Conservation (phyloP, 2,329 filamentous ascomycete genomes). For the Dothideomycetidae sp. region DNA sequence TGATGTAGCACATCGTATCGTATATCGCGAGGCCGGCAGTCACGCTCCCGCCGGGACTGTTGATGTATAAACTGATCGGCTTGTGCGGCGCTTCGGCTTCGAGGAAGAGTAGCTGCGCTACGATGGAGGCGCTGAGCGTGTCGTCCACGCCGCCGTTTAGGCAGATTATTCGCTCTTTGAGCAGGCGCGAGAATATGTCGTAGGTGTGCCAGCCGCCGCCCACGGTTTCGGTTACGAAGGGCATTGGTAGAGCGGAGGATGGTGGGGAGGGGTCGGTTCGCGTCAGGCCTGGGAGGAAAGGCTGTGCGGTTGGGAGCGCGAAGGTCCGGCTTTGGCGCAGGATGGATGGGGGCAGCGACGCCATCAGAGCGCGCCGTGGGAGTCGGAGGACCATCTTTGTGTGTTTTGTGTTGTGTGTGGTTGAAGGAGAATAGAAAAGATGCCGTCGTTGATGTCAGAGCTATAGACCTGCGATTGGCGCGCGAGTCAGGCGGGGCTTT, state of each 20-base stretch:
- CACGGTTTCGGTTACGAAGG: constrained; percentile 37
- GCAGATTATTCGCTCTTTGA: constrained; percentile 79
- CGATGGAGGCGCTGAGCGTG: constrained; percentile 78
- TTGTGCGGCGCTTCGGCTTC: constrained; percentile 93
- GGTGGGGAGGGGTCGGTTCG: constrained; percentile 16
- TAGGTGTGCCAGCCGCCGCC: constrained; percentile 38
- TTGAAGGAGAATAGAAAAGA: too few species aligned
- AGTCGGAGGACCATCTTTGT: not conserved
- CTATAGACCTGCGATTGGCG: too few species aligned
- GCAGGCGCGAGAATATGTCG: constrained; percentile 34
- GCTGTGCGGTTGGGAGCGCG: constrained; percentile 8
- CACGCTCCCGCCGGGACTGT: constrained; percentile 86
- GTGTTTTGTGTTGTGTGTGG: constrained; percentile 1
- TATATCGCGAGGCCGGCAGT: constrained; percentile 80
- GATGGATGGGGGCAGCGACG: too few species aligned
- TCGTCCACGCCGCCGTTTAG: constrained; percentile 88
- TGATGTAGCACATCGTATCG: constrained; percentile 97
- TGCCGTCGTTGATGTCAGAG: too few species aligned
- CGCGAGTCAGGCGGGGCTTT: too few species aligned
- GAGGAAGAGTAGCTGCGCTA: constrained; percentile 92
- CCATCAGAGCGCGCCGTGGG: not conserved
- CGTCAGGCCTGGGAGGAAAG: constrained; percentile 13
- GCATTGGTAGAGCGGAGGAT: constrained; percentile 31
- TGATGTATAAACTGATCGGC: constrained; percentile 94
- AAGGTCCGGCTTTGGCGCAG: constrained; percentile 7